Percentiles rank a stretch among this genome's conserved stretches.
Evolutionary conservation across 2,329 filamentous ascomycete species (phyloP).

Genomic region (Aureobasidium vineae): DNA sequence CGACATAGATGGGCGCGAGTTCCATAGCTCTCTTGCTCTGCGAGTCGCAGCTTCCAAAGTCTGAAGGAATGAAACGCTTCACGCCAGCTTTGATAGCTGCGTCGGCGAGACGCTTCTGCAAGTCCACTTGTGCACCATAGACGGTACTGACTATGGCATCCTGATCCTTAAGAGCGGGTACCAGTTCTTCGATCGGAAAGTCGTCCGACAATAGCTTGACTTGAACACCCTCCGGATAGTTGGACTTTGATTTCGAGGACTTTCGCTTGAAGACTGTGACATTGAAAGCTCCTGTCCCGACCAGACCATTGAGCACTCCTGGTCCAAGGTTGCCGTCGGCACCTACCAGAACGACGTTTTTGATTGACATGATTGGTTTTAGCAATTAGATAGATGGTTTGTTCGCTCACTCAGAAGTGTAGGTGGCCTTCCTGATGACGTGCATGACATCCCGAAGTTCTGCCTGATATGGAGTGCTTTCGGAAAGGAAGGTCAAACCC

Average conservation of each 20-base stretch:
- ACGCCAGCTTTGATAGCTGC: slow-evolving; percentile 61
- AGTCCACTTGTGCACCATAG: slow-evolving; percentile 42
- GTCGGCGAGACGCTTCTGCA: slow-evolving; percentile 56
- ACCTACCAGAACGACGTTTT: slow-evolving; percentile 48
- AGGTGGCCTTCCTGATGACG: slow-evolving; percentile 15
- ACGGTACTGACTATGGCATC: slow-evolving; percentile 57
- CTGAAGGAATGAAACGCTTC: slow-evolving; percentile 60
- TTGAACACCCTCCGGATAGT: slow-evolving; percentile 41
- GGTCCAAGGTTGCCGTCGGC: slow-evolving; percentile 48
- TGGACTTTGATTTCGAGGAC: slow-evolving; percentile 39
- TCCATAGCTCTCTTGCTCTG: slow-evolving; percentile 39
- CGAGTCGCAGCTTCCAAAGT: slow-evolving; percentile 52
- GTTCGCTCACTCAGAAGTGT: not conserved
- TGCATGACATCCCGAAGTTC: slow-evolving; percentile 15
- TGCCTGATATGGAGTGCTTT: slow-evolving; percentile 3
- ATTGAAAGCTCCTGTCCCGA: slow-evolving; percentile 48
- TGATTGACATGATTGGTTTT: slow-evolving; percentile 35
- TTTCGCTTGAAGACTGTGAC: slow-evolving; percentile 57
- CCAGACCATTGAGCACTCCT: slow-evolving; percentile 43
- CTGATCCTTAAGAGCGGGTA: slow-evolving; percentile 53
- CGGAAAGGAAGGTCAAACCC: not conserved
- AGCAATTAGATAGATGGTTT: not conserved
- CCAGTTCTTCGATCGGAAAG: slow-evolving; percentile 50
- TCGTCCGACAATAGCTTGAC: slow-evolving; percentile 51
- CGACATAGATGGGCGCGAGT: slow-evolving; percentile 52